These are phyloP conservation scores for Boletus pseudo-olivaceus DNA, from an alignment of 768 basidiomycete species.

Conservation along the genomic window DNA sequence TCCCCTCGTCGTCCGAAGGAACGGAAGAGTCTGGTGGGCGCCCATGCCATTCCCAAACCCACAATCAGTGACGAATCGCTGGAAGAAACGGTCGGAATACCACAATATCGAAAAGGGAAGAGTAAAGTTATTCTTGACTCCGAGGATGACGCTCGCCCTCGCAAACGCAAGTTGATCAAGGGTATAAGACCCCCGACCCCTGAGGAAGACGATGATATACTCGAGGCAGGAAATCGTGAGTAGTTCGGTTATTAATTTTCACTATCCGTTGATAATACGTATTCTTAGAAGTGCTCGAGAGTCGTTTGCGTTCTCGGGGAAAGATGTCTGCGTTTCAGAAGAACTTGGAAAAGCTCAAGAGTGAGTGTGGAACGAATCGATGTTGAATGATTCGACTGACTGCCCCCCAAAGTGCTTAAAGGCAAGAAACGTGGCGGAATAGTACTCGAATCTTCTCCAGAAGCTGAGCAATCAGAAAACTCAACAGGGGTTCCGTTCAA, in stretches of 20 bases:
- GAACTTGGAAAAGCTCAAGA: constrained; percentile 62
- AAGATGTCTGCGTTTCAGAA: constrained; percentile 60
- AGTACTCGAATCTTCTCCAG: constrained; percentile 30
- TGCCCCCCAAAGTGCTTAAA: constrained; percentile 18
- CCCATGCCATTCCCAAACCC: constrained; percentile 11
- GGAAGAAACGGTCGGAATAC: constrained; percentile 17
- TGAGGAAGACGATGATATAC: constrained; percentile 40
- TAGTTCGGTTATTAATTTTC: not conserved
- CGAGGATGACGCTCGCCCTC: constrained; percentile 36
- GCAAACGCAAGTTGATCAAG: constrained; percentile 41
- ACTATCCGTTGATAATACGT: not conserved
- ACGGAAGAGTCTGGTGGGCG: constrained; percentile 10
- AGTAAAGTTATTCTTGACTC: constrained; percentile 27
- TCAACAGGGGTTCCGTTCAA: constrained; percentile 37
- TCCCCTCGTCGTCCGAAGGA: constrained; percentile 26
- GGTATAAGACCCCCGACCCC: constrained; percentile 41
- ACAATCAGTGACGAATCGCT: constrained; percentile 22
- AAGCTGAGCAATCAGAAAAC: constrained; percentile 29
- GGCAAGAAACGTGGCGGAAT: constrained; percentile 44
- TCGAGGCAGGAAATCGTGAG: constrained; percentile 54
- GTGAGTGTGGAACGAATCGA: constrained; percentile 34
- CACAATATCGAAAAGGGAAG: constrained; percentile 21
- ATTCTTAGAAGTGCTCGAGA: constrained; percentile 55
- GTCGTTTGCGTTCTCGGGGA: constrained; percentile 57
- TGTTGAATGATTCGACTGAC: not conserved